Conservation (phyloP, 768 basidiomycete species). For the Agaricus subrufescens region DNA sequence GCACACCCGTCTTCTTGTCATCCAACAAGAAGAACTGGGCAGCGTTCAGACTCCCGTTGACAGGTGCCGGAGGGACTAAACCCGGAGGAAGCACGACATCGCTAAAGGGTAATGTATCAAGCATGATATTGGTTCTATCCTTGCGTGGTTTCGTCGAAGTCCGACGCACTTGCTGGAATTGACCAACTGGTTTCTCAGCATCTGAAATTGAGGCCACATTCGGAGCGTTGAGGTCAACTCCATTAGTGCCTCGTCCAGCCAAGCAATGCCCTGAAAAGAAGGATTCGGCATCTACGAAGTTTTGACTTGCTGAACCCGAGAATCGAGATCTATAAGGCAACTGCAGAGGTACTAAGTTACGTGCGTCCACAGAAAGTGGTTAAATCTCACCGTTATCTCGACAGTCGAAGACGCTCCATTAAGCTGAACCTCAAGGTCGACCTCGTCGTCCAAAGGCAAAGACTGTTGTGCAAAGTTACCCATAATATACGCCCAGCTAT, state of each 20-base stretch:
- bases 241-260: slow-evolving; percentile 47
- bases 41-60: slow-evolving; percentile 43
- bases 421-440: slow-evolving; percentile 37
- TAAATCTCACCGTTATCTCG: slow-evolving; percentile 32
- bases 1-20: slow-evolving; percentile 51
- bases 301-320: slow-evolving; percentile 23
- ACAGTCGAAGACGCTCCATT: slow-evolving; percentile 33
- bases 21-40: slow-evolving; percentile 51
- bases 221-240: slow-evolving; percentile 28
- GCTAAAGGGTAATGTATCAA: slow-evolving; percentile 41
- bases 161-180: slow-evolving; percentile 36
- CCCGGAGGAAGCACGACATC: slow-evolving; percentile 38
- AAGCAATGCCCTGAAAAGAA: slow-evolving; percentile 53
- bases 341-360: slow-evolving; percentile 21
- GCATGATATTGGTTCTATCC: slow-evolving; percentile 43
- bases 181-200: slow-evolving; percentile 23
- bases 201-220: slow-evolving; percentile 4
- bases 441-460: slow-evolving; percentile 41
- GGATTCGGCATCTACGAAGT: slow-evolving; percentile 46
- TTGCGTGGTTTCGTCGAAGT: slow-evolving; percentile 27
- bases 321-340: slow-evolving; percentile 57
- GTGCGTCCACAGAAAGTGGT: neutral
- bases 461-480: slow-evolving; percentile 50
- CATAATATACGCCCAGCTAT: slow-evolving; percentile 35
- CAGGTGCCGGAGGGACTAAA: slow-evolving; percentile 31